Percentiles rank a stretch among this genome's conserved stretches.
Evolutionary conservation across 2,329 filamentous ascomycete genomes (phyloP).

Genomic region (Claviceps maximensis): DNA sequence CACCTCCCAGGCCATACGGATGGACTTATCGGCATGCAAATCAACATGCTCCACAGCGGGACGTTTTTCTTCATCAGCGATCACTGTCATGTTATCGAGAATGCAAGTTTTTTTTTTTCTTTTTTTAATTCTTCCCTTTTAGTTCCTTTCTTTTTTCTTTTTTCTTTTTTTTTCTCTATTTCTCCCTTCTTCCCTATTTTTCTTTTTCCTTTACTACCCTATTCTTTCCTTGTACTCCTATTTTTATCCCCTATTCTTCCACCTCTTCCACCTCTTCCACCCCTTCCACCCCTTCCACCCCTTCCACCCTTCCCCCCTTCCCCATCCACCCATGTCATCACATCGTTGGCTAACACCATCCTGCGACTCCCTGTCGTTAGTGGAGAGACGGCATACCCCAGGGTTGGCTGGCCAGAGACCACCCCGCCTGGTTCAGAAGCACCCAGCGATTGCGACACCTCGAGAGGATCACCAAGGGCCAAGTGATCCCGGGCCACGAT

Average conservation of each 20-base stretch:
- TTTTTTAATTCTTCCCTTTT: too few species aligned
- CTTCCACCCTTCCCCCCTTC: neutral
- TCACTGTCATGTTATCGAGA: slow-evolving; percentile 16
- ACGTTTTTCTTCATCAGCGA: slow-evolving; percentile 22
- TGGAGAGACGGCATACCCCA: slow-evolving; percentile 15
- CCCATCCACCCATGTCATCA: neutral
- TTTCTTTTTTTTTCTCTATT: too few species aligned
- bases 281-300: too few species aligned
- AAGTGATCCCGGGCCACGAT: slow-evolving; percentile 10
- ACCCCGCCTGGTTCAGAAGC: slow-evolving; percentile 19
- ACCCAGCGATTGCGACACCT: slow-evolving; percentile 17
- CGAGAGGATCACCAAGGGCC: slow-evolving; percentile 9
- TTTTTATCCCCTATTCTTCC: too few species aligned
- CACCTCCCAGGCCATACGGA: slow-evolving; percentile 12
- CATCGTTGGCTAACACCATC: neutral
- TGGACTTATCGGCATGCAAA: slow-evolving; percentile 18
- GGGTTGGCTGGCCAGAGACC: slow-evolving; percentile 20
- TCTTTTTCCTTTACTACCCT: too few species aligned
- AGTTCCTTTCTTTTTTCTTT: too few species aligned
- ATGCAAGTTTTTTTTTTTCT: neutral
- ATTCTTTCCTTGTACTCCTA: too few species aligned
- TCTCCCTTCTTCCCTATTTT: too few species aligned
- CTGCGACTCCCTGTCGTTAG: slow-evolving; percentile 8
- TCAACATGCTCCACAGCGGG: slow-evolving; percentile 18
- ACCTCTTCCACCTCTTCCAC: too few species aligned